Percentiles rank a stretch among this genome's conserved stretches.
phyloP scores from a whole-genome alignment of 495 filamentous ascomycete species.

The Apiosordaria backusii region DNA sequence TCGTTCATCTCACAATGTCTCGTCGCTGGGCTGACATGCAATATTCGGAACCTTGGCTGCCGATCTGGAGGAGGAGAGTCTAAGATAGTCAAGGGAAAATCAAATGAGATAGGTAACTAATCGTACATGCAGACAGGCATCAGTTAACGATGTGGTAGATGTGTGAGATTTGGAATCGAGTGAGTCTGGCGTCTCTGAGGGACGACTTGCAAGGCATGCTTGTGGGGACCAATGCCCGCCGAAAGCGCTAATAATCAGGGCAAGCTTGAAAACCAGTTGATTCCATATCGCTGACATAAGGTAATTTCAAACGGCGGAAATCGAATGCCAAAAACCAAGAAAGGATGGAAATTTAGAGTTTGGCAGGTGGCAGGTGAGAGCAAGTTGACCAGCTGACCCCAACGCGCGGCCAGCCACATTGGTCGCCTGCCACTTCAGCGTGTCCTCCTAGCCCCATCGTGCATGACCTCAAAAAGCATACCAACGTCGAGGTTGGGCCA shows the following conservation, averaged over 20 bases:
- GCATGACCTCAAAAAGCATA: constrained; percentile 1
- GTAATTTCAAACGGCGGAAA: neutral
- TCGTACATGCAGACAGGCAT: no score
- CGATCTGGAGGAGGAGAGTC: neutral
- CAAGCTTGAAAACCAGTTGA: no score
- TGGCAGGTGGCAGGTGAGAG: neutral
- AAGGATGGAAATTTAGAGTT: neutral
- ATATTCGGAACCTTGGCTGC: neutral
- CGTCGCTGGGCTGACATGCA: neutral
- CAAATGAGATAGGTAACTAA: neutral
- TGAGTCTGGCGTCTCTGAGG: no score
- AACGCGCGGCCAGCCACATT: neutral
- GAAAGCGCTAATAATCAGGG: no score
- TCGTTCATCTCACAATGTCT: neutral
- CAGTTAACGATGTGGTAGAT: no score
- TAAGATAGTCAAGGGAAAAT: neutral
- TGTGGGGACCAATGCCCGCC: no score
- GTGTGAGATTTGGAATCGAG: no score
- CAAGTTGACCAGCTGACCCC: neutral
- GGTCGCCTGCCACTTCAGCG: neutral
- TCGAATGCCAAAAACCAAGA: neutral
- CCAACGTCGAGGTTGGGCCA: neutral
- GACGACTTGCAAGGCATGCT: no score
- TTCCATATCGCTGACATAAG: neutral
- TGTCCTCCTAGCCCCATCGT: neutral